Evolutionary conservation across 179 eudicot genomes (phyloP).

Genomic region (Camellia oleifera): DNA sequence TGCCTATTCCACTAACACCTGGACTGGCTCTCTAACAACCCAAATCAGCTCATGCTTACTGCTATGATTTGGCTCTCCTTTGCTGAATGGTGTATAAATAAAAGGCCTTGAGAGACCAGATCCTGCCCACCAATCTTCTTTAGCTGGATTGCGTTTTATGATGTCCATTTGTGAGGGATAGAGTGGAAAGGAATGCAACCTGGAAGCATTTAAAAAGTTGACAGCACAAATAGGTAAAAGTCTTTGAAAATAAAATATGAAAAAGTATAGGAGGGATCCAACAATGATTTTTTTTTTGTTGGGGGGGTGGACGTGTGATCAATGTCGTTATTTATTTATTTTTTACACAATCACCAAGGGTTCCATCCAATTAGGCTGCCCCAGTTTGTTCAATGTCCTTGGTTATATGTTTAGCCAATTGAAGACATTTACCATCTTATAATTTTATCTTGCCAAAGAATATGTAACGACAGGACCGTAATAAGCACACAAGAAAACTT

Average conservation of each 20-base stretch:
- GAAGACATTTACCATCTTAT: background rate
- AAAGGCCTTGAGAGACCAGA: constrained; percentile 97
- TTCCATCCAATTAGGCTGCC: too few species aligned
- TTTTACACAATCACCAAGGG: background rate
- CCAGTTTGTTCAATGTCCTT: background rate
- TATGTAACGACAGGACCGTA: background rate
- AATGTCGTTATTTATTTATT: too few species aligned
- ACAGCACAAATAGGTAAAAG: background rate
- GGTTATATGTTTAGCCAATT: background rate
- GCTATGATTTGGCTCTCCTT: constrained; percentile 61
- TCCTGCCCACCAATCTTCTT: constrained; percentile 98
- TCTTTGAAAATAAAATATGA: background rate
- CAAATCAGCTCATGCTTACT: constrained; percentile 84
- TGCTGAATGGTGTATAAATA: constrained; percentile 95
- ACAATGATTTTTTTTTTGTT: too few species aligned
- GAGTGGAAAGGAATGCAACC: constrained; percentile 94
- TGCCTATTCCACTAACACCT: constrained; percentile 89
- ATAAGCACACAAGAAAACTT: background rate
- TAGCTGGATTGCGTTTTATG: constrained; percentile 73
- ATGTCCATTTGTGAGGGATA: constrained; percentile 87
- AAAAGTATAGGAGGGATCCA: too few species aligned
- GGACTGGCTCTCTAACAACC: constrained; percentile 97
- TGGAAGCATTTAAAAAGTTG: constrained; percentile 21
- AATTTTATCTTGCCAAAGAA: background rate
- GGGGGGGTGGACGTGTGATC: background rate